Base-by-base conservation (phyloP, 345 rosid genomes). In the Moricandia moricandioides region DNA sequence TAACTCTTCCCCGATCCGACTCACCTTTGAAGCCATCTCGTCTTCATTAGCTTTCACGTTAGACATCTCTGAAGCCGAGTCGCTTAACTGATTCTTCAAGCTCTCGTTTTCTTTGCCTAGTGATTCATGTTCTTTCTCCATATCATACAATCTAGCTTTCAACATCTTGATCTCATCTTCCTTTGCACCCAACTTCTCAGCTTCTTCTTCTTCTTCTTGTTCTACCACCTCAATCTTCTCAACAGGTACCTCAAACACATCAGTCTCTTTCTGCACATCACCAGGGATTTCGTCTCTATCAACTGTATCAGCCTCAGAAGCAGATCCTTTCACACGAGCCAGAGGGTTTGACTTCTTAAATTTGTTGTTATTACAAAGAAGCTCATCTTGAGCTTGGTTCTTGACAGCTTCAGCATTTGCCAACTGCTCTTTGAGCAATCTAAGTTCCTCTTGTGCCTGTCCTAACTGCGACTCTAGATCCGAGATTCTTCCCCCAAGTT, bases 381-480 rank as follows among this genome's bases (percentile, higher is more conserved):
- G 77, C 79, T 87, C 84, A 29, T 79, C 83, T 70, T 87, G 89
- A 69, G 92, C 92, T 70, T 81, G 90, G 54, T 84, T 87, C 86
- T 86, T 93, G 62, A 91, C 96, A 75, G 97, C 92, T 81, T 89
- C 97, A 16, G 97, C 96, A 29, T 87, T 86, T 40, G 65, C 86
- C 81, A 93, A 69, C 83, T 91, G 97, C 18, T 84, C 82, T 80
- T 89, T 93, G 70, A 93, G 82, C 79, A 51, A 58, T 86, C 89
- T 89, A 27, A 93, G 89, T 83, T 91, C 97, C 37, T 78, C 84
- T 78, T 91, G 97, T 14, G 97, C 98, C 71, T 91, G 98, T 71
- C 89, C 91, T 47, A 93, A 91, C 77, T 93, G 98, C 18, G 91
- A 86, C 79, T 93, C 98, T 56, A 91, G 83, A 82, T 88, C 91